Evolutionary conservation across 2,329 filamentous ascomycete species (phyloP), one percentile per base, ranked within the genome.

Genomic region (Colletotrichum acutatum): DNA sequence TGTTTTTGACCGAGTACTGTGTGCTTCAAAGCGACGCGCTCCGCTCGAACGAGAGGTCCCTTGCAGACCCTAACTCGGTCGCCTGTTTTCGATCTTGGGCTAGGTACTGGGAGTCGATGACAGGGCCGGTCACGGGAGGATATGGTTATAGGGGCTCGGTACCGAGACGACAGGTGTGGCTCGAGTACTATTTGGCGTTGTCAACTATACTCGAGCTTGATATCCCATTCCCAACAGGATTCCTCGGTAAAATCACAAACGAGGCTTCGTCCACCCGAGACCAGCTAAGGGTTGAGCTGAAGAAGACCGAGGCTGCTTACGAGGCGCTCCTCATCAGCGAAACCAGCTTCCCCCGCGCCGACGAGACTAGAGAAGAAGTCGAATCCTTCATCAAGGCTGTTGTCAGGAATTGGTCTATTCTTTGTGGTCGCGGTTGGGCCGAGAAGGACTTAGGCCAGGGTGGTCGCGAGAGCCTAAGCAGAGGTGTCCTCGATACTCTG

Each of bases 301-400:
- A 95, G 79, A 90, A 89, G 64, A 92, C 95, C 11, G 95, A 98
- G 82, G 83, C 89, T 1, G 89, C 92, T 9, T 98, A 97, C 79
- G 95, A 98, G 81, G 88, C 88, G 19, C 86, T 97, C 4, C 85
- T 99, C 30, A 86, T 98, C 4, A 89, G 89, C 69, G 94, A 97
- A 79, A 94, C 93, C 0, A 87, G 89, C 32, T 99, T 99, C 77
- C 97, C 97, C 0, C 93, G 91, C 76, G 95, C 97, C 0, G 92
- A 94, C 54, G 91, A 97, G 78, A 88, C 90, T 64, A 95, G 95
- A 71, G 85, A 89, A 57, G 93, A 96, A 79, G 90, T 98, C 3
- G 96, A 98, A 80, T 85, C 86, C 9, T 98, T 97, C 87, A 91
- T 95, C 24, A 90, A 93, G 75, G 89, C 92, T 66, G 93, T 95